Percentiles rank a stretch among this genome's conserved stretches.
Evolutionary conservation across 352 stramenopile species (phyloP).

Genomic region (Nothophytophthora sp.): DNA sequence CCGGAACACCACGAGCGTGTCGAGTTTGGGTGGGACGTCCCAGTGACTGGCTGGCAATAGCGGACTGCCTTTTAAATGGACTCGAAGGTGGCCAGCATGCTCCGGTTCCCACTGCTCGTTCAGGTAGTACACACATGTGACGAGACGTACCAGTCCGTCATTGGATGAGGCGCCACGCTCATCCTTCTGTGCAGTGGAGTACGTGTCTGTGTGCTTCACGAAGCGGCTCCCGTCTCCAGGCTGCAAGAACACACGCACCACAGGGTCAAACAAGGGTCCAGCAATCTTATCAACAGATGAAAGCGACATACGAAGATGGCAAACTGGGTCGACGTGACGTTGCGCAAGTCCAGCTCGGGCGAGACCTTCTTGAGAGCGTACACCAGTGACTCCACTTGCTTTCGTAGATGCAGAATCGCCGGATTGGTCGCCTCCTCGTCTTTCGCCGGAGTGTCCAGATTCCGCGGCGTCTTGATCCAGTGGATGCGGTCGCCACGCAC

Average conservation of each 20-base stretch:
- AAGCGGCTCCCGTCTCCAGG: slow-evolving; percentile 69
- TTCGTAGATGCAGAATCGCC: slow-evolving; percentile 45
- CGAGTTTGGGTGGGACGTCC: slow-evolving; percentile 83
- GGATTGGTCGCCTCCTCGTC: slow-evolving; percentile 24
- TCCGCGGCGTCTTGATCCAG: slow-evolving; percentile 53
- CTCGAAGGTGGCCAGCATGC: slow-evolving; percentile 65
- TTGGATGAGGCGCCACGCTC: slow-evolving; percentile 11
- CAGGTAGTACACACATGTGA: slow-evolving; percentile 90
- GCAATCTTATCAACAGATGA: not conserved
- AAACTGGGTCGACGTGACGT: slow-evolving; percentile 74
- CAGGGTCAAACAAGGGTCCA: slow-evolving; percentile 2
- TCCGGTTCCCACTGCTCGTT: slow-evolving; percentile 68
- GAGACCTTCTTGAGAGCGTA: slow-evolving; percentile 54
- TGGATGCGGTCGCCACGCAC: slow-evolving; percentile 70
- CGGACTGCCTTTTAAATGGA: slow-evolving; percentile 43
- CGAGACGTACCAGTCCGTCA: slow-evolving; percentile 39
- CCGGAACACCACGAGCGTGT: slow-evolving; percentile 92
- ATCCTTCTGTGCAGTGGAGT: slow-evolving; percentile 37
- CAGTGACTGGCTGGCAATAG: slow-evolving; percentile 25
- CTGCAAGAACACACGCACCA: slow-evolving; percentile 24
- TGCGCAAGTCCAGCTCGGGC: slow-evolving; percentile 54
- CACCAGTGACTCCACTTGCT: slow-evolving; percentile 52
- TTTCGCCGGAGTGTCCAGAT: slow-evolving; percentile 19
- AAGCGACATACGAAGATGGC: slow-evolving; percentile 74
- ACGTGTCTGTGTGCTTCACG: slow-evolving; percentile 71